Evolutionary conservation across 2,329 filamentous ascomycete species (phyloP).

Genomic region (Beauveria sp.): DNA sequence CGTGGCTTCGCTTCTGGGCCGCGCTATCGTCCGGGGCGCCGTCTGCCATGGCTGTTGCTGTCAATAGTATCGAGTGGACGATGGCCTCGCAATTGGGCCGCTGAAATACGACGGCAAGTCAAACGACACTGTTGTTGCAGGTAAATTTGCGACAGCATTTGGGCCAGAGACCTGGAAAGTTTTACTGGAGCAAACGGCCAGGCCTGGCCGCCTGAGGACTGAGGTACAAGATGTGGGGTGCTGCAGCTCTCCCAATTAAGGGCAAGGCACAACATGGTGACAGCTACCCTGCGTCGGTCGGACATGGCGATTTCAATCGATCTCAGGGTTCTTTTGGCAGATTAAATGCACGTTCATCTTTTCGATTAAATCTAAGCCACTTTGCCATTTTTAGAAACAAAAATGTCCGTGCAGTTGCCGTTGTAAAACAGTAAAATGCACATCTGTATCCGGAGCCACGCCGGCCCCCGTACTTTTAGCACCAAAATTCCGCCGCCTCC

Average conservation of each 20-base stretch:
- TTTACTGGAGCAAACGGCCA: conserved; percentile 8
- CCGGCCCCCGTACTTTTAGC: background rate
- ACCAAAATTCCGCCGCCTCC: conserved; percentile 7
- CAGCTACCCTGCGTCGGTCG: background rate
- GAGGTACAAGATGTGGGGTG: background rate
- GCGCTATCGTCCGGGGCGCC: conserved; percentile 25
- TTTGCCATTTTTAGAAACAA: background rate
- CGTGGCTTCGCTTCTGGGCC: conserved; percentile 44
- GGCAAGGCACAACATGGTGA: background rate
- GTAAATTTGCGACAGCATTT: background rate
- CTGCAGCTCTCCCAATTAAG: background rate
- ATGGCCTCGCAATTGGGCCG: background rate
- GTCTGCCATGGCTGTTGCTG: conserved; percentile 19
- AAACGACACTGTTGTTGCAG: background rate
- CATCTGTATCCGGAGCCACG: background rate
- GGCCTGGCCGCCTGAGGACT: too few relatives aligned
- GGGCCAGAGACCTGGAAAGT: background rate
- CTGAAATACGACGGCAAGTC: background rate
- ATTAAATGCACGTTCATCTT: background rate
- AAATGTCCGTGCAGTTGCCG: background rate
- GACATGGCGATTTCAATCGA: background rate
- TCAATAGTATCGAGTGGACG: background rate
- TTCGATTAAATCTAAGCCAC: background rate
- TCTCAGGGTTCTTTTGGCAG: background rate
- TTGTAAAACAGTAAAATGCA: too few relatives aligned